Evolutionary conservation across 2,329 filamentous ascomycete genomes (phyloP), one percentile per base, ranked within the genome.

Genomic region (Colletotrichum kahawae): DNA sequence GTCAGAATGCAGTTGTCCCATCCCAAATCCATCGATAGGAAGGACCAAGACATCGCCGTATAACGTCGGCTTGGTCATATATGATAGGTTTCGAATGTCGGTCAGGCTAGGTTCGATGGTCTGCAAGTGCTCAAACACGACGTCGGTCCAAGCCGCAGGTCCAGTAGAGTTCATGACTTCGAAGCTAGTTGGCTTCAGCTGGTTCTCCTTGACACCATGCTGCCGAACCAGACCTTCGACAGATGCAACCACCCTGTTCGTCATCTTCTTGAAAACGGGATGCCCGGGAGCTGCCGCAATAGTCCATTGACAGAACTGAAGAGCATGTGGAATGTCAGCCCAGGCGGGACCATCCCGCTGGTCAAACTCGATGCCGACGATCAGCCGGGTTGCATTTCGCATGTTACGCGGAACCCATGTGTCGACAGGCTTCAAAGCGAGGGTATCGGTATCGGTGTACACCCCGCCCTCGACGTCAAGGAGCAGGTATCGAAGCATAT

Each of bases 401-500:
- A 77, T 77, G 7, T 77, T n/a, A 5, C 34, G 29, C 1, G 83
- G 84, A 12, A 85, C 79, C 71, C 85, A 86, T 1, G 81, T 79
- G 43, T 81, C 79, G 8, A 85, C 82, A 1, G 82, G 83, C 4
- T 77, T 78, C 4, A 84, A 70, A 5, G 84, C 83, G 12, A 85
- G 81, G 5, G 85, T 83, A 31, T 85, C 83, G 62, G 85, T 82
- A 78, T 92, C 91, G 65, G 87, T 88, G 78, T 95, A 95, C 77
- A 96, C 92, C 33, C 94, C 94, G 65, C 94, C 94, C 77, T 95
- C 90, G 21, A 94, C 94, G 68, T 95, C 91, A 75, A 96, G 88
- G 74, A 94, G 91, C 77, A 94, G 87, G 82, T 94, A 94, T 77
- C 92, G 89, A 82, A 94, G 91, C 78, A 94, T 90, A 82, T 93